Evolutionary conservation across 1,284 basidiomycete genomes (phyloP).

Genomic region (Marasmius oreades): DNA sequence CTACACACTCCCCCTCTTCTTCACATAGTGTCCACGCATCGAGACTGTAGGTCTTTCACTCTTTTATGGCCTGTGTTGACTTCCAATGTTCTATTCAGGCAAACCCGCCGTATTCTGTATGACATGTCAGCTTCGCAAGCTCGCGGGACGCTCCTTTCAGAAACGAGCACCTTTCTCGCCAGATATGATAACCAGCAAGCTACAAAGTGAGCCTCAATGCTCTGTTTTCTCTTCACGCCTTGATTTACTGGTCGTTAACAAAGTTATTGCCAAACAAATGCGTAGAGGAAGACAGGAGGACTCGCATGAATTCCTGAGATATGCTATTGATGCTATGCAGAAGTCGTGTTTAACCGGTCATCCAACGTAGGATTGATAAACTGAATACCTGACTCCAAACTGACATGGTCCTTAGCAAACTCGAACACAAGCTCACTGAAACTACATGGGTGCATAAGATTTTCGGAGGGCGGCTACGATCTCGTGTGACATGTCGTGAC

Average conservation of each 20-base stretch:
- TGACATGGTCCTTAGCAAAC: conserved; percentile 52
- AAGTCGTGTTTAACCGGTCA: conserved; percentile 76
- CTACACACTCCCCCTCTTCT: conserved; percentile 92
- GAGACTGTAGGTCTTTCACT: conserved; percentile 36
- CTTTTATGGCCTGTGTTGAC: conserved; percentile 1
- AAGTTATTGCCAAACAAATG: conserved; percentile 92
- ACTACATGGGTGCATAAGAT: conserved; percentile 94
- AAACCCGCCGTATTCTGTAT: conserved; percentile 68
- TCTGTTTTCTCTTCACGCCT: not conserved
- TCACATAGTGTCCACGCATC: conserved; percentile 55
- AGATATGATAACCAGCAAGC: conserved; percentile 54
- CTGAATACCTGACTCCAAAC: conserved; percentile 4
- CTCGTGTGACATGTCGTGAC: conserved; percentile 85
- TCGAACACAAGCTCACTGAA: conserved; percentile 77
- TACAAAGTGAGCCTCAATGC: conserved; percentile 55
- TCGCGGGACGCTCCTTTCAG: conserved; percentile 50
- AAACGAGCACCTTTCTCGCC: conserved; percentile 55
- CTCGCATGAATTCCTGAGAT: conserved; percentile 96
- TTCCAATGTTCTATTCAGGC: conserved; percentile 36
- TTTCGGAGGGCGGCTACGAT: conserved; percentile 91
- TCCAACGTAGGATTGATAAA: conserved; percentile 54
- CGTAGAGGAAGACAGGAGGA: conserved; percentile 94
- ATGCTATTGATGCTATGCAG: conserved; percentile 90
- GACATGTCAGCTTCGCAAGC: conserved; percentile 63
- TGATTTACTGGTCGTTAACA: not conserved